Base-by-base conservation (phyloP, 768 basidiomycete species). In the Lepiota venenata region DNA sequence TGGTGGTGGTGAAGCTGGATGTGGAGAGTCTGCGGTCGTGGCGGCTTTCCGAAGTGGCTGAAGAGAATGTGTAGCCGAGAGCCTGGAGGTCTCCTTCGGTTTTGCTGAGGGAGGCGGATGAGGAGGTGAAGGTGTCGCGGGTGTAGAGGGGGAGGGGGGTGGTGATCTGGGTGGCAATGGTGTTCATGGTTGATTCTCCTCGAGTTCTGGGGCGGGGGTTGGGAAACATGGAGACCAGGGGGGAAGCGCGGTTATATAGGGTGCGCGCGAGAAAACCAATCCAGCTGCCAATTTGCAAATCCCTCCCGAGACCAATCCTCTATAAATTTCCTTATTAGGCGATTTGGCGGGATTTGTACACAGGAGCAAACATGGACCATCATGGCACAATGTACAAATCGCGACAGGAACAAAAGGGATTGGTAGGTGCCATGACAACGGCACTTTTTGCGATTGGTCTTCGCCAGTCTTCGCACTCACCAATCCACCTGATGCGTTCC, bases 51-150 rank as follows among this genome's bases (percentile, higher is more conserved):
- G 64, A 69, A 9, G 71, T 74, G 27, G 52, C 36, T 3, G 61
- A 60, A 20, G 70, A 65, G 46, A 74, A 62, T 3, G 70, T 69
- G 57, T 72, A 73, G 42, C 74, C 73, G 46, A 76, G 73, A 36
- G 11, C 29, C 4, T 52, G 29, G n/a, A 52, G 22, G 20, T 43
- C 12, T 14, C 43, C 45, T n/a, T 29, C 25, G 0, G 43, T 18
- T 58, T 55, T 25, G 4, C n/a, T 16, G 18, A 25, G 36, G 29
- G 40, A 52, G 49, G 37, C 29, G 27, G 53, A 50, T 14, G 42
- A 54, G 25, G 53, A 55, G 10, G 43, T 11, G 35, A 49, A 60
- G 2, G 52, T 51, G 42, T 57, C 47, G n/a, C 43, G 49, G 20
- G 44, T 56, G 48, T 52, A 46, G n/a, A 52, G 35, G 4, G 51